Evolutionary conservation across 2,329 filamentous ascomycete species (phyloP).

Genomic region (Sclerotinia glacialis): DNA sequence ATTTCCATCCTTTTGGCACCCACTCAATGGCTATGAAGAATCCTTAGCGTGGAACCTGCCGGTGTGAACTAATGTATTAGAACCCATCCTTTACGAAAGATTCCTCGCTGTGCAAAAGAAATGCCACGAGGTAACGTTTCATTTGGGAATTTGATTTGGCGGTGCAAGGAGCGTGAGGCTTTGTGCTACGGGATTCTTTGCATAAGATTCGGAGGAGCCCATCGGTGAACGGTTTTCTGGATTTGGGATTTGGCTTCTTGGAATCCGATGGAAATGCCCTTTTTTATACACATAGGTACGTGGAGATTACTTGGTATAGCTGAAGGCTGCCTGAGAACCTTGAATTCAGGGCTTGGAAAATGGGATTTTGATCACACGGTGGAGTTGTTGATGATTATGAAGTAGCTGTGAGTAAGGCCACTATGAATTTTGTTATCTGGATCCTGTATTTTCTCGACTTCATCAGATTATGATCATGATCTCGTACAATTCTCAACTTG

Average conservation of each 20-base stretch:
- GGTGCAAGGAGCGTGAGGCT: background rate
- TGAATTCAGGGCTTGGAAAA: background rate
- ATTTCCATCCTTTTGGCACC: conserved; percentile 13
- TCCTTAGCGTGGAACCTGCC: background rate
- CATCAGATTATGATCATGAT: background rate
- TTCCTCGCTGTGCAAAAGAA: background rate
- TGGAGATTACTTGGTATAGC: background rate
- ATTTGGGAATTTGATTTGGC: background rate
- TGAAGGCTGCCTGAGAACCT: background rate
- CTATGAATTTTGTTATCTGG: too few species aligned
- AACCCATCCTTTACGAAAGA: too few species aligned
- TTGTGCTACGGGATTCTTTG: background rate
- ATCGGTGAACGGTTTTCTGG: background rate
- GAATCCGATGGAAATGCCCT: background rate
- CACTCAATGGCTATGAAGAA: background rate
- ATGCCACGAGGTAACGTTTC: conserved; percentile 22
- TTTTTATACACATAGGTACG: too few species aligned
- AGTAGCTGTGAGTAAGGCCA: background rate
- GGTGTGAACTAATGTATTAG: background rate
- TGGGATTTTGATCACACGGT: background rate
- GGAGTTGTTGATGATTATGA: background rate
- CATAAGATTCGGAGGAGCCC: conserved; percentile 1
- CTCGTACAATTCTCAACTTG: background rate
- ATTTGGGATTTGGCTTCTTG: background rate
- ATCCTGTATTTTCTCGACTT: too few species aligned